Evolutionary conservation across 768 basidiomycete species (phyloP).

Genomic region (Solioccasus polychromus): DNA sequence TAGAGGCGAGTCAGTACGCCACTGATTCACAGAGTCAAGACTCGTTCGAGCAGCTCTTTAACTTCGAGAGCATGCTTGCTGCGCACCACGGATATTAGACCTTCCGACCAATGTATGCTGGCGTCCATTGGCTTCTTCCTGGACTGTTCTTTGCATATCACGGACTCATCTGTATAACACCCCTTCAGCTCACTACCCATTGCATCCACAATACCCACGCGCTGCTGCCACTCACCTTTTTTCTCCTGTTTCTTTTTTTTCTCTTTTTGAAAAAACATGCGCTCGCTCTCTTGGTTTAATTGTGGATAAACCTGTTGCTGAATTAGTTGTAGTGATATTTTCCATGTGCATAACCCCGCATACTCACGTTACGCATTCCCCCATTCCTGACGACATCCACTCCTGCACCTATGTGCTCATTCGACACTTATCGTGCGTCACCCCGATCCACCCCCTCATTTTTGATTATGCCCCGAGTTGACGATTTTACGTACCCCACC

Average conservation of each 20-base stretch:
- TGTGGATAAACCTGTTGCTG: conserved; percentile 37
- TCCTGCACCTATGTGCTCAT: conserved; percentile 2
- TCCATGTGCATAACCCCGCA: conserved; percentile 28
- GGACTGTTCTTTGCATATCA: conserved; percentile 25
- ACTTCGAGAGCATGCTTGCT: conserved; percentile 35
- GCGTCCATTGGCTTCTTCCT: conserved; percentile 32
- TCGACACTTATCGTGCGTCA: conserved; percentile 20
- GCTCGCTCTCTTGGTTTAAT: conserved; percentile 27
- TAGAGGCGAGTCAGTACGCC: conserved; percentile 32
- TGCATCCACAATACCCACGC: conserved; percentile 29
- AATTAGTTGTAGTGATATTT: conserved; percentile 35
- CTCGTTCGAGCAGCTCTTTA: conserved; percentile 36
- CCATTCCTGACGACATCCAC: conserved; percentile 10
- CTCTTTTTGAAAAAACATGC: conserved; percentile 15
- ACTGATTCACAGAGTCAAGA: conserved; percentile 31
- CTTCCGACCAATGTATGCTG: conserved; percentile 34
- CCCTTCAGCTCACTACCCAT: conserved; percentile 16
- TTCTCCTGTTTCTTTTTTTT: too few relatives aligned
- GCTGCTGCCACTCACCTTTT: conserved; percentile 28
- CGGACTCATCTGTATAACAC: conserved; percentile 33
- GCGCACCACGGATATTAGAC: conserved; percentile 32
- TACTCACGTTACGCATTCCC: conserved; percentile 23
- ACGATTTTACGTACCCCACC: conserved; percentile 32
- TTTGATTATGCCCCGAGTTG: conserved; percentile 27
- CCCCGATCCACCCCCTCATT: conserved; percentile 10